Conservation (phyloP, 169 alveolate species). For the Blepharisma undulans region DNA sequence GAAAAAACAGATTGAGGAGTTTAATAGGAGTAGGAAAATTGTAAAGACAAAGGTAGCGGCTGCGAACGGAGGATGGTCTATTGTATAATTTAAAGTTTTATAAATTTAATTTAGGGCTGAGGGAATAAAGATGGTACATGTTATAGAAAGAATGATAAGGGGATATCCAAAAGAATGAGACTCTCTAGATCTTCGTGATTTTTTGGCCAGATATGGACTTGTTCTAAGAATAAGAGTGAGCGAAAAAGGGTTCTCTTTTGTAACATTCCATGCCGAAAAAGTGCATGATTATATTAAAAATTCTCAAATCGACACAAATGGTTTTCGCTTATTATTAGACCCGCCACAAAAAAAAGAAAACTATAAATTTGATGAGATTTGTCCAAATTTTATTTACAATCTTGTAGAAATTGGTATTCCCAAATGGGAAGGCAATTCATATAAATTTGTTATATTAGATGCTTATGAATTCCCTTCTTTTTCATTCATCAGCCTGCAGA, state of each 20-base stretch:
- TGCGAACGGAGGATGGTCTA: background rate
- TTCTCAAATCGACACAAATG: background rate
- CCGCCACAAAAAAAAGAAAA: background rate
- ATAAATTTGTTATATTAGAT: background rate
- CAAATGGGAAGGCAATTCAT: background rate
- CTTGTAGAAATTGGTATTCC: background rate
- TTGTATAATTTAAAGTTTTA: background rate
- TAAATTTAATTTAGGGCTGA: background rate
- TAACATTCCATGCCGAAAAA: background rate
- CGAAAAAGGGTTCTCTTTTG: background rate
- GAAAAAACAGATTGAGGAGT: background rate
- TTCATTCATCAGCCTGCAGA: background rate
- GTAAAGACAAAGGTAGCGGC: background rate
- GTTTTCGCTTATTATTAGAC: background rate
- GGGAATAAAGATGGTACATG: background rate
- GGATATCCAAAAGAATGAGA: conserved; percentile 26
- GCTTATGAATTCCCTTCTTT: background rate
- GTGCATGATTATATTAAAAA: background rate
- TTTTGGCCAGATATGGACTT: background rate
- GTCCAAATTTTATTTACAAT: background rate
- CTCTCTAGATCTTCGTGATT: conserved; percentile 8
- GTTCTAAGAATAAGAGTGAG: background rate
- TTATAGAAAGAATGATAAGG: background rate
- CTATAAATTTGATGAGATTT: background rate
- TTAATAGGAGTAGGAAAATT: background rate